Conservation (phyloP, 768 basidiomycete genomes). For the Lyophyllum decastes region DNA sequence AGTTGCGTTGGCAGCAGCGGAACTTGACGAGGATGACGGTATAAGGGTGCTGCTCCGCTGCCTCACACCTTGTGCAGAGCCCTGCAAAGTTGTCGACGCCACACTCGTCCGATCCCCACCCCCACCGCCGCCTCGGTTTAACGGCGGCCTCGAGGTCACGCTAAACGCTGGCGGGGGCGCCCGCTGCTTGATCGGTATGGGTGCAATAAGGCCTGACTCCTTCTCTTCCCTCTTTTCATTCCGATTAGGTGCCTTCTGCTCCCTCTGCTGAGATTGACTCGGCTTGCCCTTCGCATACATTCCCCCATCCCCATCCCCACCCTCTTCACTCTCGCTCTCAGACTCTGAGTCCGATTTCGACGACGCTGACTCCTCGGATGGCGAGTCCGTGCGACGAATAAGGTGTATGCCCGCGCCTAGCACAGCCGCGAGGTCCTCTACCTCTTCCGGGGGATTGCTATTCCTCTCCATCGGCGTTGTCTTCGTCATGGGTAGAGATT, state of each 20-base stretch:
- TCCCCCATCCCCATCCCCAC: conserved; percentile 22
- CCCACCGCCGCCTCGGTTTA: conserved; percentile 20
- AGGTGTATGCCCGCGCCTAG: conserved; percentile 45
- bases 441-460: conserved; percentile 34
- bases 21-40: conserved; percentile 26
- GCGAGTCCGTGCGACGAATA: conserved; percentile 36
- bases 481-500: not conserved
- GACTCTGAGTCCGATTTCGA: not conserved
- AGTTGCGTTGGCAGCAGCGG: conserved; percentile 17
- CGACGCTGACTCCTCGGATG: conserved; percentile 15
- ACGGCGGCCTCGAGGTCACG: conserved; percentile 59
- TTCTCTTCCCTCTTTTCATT: not conserved
- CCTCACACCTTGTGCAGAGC: not conserved
- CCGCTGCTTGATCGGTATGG: conserved; percentile 61
- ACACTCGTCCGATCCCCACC: conserved; percentile 4
- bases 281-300: conserved; percentile 16
- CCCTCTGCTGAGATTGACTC: not conserved
- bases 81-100: not conserved
- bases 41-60: conserved; percentile 44
- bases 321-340: conserved; percentile 25
- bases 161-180: conserved; percentile 59
- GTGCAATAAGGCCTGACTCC: conserved; percentile 39
- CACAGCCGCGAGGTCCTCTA: conserved; percentile 37
- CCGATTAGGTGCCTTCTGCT: too few relatives aligned
- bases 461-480: conserved; percentile 3